Conservation (phyloP, 257 asterid species). For the Salvia miltiorrhiza region DNA sequence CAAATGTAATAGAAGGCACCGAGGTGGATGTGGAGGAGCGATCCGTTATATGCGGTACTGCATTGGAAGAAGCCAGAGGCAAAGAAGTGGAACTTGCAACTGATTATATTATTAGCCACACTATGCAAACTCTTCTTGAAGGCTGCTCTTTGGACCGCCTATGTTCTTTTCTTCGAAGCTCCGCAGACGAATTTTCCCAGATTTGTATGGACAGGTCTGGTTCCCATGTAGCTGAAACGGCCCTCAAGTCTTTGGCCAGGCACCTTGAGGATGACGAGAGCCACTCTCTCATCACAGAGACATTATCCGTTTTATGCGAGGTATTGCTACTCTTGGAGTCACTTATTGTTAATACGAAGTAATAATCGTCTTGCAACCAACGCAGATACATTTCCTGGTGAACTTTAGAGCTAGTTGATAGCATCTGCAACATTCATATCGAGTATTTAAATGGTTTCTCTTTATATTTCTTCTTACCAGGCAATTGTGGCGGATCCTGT, state of each 20-base stretch:
- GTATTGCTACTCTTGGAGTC: no score
- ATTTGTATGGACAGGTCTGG: slow-evolving; percentile 87
- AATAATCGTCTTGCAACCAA: no score
- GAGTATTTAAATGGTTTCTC: neutral
- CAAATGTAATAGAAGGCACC: slow-evolving; percentile 73
- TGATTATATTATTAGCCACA: no score
- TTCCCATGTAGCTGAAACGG: slow-evolving; percentile 95
- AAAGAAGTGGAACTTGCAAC: no score
- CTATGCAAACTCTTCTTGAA: no score
- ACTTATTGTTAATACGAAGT: no score
- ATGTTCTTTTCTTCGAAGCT: slow-evolving; percentile 64
- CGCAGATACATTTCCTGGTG: slow-evolving; percentile 4
- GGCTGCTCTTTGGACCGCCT: slow-evolving; percentile 75
- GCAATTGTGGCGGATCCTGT: slow-evolving; percentile 60
- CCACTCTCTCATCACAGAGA: slow-evolving; percentile 52
- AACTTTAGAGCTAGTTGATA: neutral
- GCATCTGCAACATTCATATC: neutral
- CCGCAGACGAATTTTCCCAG: slow-evolving; percentile 51
- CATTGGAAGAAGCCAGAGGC: no score
- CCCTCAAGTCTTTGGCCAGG: slow-evolving; percentile 69
- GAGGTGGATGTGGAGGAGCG: slow-evolving; percentile 80
- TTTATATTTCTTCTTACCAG: slow-evolving; percentile 33
- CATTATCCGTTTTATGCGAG: slow-evolving; percentile 59
- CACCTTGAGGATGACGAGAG: slow-evolving; percentile 69
- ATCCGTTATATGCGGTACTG: slow-evolving; percentile 62